Base-by-base conservation (phyloP, 441 rosid species). In the Corymbia calophylla region DNA sequence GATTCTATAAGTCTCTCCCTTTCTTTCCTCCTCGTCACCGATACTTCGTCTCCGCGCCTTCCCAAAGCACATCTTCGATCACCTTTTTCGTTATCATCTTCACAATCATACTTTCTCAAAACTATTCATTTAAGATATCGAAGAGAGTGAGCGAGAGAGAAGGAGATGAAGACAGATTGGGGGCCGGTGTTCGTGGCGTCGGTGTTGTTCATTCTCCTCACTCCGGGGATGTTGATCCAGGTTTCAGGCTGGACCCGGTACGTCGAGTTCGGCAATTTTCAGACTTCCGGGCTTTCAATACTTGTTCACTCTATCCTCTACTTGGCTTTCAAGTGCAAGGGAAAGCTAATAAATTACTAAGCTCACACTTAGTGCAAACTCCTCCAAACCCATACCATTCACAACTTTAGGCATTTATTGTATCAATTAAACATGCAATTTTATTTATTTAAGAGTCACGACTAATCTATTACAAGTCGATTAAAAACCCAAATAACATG, bases 201-300 rank as follows among this genome's bases (percentile, higher is more conserved):
- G 91, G 91, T 96, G 92, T 92, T 96, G 27, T 96, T 95, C 89
- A 91, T 96, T 88, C 92, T 98, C 39, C 91, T 97, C 35, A 95
- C 97, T 12, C 99, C 99, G 2, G 99, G 99, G 31, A 88, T 97
- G 86, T 96, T 98, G 91, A 77, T 97, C 90, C 99, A 98, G 93
- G 14, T 97, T 29, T 99, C 99, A 1, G 98, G 99, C 7, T 93
- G 87, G 17, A 89, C 88, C 39, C 89, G 93, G 47, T 92, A 80
- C 89, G 89, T 97, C 3, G 99, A 97, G 93, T 98, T 97, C 81
- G 95, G 99, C 54, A 97, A 96, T 90, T 96, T 97, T 89, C 97
- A 98, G 88, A 97, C 98, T 1, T 96, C 99, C 90, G 99, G 98
- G 86, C 92, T 91, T 77, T 97, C 99, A 29, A 94, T 97, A 66